Percentiles rank a stretch among this genome's conserved stretches.
phyloP scores from a whole-genome alignment of 2,329 filamentous ascomycete genomes.

The Fusarium nematophilum region DNA sequence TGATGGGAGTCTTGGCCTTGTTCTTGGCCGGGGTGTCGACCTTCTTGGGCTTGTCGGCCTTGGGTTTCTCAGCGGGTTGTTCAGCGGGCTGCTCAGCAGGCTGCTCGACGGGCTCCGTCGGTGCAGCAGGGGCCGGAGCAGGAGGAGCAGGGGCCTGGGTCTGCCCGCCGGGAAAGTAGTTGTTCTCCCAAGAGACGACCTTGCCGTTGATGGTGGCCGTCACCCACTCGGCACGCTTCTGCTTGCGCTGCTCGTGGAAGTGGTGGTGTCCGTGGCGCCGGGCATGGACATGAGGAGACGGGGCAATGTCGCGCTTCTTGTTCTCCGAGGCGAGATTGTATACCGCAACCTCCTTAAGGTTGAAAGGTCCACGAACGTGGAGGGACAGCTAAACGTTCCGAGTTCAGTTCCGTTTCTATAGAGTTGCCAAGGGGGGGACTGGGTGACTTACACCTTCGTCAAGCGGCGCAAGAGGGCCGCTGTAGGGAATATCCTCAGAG shows the following conservation, averaged over 20 bases:
- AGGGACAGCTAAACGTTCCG: slow-evolving; percentile 69
- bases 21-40: slow-evolving; percentile 17
- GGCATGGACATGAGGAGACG: slow-evolving; percentile 45
- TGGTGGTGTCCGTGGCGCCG: slow-evolving; percentile 60
- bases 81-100: not conserved
- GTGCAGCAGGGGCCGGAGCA: slow-evolving; percentile 20
- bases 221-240: slow-evolving; percentile 62
- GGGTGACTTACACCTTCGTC: slow-evolving; percentile 72
- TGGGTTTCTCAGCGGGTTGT: not conserved
- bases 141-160: slow-evolving; percentile 35
- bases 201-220: slow-evolving; percentile 69
- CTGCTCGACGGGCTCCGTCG: not conserved
- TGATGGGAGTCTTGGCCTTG: slow-evolving; percentile 15
- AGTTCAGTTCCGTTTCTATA: not conserved
- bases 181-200: slow-evolving; percentile 68
- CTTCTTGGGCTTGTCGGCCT: not conserved
- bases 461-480: slow-evolving; percentile 73
- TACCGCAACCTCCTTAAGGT: slow-evolving; percentile 74
- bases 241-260: slow-evolving; percentile 57
- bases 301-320: slow-evolving; percentile 43
- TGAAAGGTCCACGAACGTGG: slow-evolving; percentile 77
- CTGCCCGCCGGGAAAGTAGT: slow-evolving; percentile 58
- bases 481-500: slow-evolving; percentile 63
- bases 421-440: not conserved
- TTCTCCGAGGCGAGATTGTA: slow-evolving; percentile 65